Percentiles rank a stretch among this genome's conserved stretches.
Evolutionary conservation across 2,329 filamentous ascomycete genomes (phyloP).

Genomic region (Xylaria hypoxylon): DNA sequence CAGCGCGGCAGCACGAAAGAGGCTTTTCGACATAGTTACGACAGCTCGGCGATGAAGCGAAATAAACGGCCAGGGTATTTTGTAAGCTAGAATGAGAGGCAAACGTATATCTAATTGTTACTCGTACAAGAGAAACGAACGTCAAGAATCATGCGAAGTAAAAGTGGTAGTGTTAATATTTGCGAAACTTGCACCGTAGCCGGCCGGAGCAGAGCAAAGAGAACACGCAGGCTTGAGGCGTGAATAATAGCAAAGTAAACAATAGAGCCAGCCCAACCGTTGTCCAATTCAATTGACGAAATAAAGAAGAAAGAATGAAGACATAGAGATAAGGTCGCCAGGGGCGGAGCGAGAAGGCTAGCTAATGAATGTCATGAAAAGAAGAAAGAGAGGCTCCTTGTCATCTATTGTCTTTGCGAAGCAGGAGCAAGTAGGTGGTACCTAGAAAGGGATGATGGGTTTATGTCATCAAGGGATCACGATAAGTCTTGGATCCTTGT

Average conservation of each 20-base stretch:
- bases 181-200: not conserved
- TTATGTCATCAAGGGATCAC: slow-evolving; percentile 13
- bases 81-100: not conserved
- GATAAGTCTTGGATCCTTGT: not conserved
- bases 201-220: not conserved
- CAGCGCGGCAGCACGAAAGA: slow-evolving; percentile 44
- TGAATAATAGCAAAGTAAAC: slow-evolving; percentile 9
- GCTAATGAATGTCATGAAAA: not conserved
- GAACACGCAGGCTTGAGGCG: not conserved
- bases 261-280: not conserved
- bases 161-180: not conserved
- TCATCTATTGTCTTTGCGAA: not conserved
- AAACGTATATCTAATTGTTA: not conserved
- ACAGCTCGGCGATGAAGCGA: not conserved
- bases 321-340: not conserved
- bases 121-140: not conserved
- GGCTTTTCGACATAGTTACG: slow-evolving; percentile 48
- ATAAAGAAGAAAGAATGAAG: not conserved
- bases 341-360: slow-evolving; percentile 9
- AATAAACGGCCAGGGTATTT: not conserved
- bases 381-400: not conserved
- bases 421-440: slow-evolving; percentile 9
- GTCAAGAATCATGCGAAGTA: not conserved
- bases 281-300: slow-evolving; percentile 4
- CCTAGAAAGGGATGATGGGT: not conserved